Percentiles rank a stretch among this genome's conserved stretches.
Evolutionary conservation across 2,329 filamentous ascomycete species (phyloP).

Genomic region (Epichloe gansuensis): DNA sequence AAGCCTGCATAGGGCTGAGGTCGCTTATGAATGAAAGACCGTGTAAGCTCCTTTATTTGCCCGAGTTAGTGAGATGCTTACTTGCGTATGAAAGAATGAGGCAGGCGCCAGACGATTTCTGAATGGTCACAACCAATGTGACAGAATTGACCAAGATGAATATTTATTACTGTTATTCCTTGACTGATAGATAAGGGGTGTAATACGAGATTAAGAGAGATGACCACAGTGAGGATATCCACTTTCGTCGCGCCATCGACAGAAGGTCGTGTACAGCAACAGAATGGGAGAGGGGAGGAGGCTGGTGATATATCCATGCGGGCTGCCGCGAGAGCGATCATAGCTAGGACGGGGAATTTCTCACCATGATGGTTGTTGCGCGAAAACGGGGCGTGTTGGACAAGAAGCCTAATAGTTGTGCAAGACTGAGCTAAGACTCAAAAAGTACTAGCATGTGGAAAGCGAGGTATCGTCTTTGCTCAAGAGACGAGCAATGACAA

Average conservation of each 20-base stretch:
- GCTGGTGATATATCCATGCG: slow-evolving; percentile 34
- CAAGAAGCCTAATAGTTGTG: slow-evolving; percentile 15
- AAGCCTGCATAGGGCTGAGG: slow-evolving; percentile 15
- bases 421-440: slow-evolving; percentile 21
- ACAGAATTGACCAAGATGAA: neutral
- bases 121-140: neutral
- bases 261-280: neutral
- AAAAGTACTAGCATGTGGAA: slow-evolving; percentile 25
- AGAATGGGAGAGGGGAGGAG: slow-evolving; percentile 18
- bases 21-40: slow-evolving; percentile 18
- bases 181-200: neutral
- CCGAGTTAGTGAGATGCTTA: slow-evolving; percentile 23
- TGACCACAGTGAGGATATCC: slow-evolving; percentile 11
- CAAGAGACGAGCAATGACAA: slow-evolving; percentile 21
- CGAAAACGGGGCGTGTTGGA: slow-evolving; percentile 26
- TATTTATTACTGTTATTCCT: neutral
- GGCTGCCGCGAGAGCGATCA: slow-evolving; percentile 26
- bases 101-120: neutral
- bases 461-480: slow-evolving; percentile 22
- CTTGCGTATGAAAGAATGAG: neutral
- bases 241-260: slow-evolving; percentile 1
- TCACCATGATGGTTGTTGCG: slow-evolving; percentile 37
- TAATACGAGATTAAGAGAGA: slow-evolving; percentile 3
- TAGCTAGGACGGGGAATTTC: slow-evolving; percentile 21
- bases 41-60: slow-evolving; percentile 19